Evolutionary conservation across 176 grass and related monocot genomes (phyloP), one percentile per base, ranked within the genome.

Genomic region (Saccharum officinarum): DNA sequence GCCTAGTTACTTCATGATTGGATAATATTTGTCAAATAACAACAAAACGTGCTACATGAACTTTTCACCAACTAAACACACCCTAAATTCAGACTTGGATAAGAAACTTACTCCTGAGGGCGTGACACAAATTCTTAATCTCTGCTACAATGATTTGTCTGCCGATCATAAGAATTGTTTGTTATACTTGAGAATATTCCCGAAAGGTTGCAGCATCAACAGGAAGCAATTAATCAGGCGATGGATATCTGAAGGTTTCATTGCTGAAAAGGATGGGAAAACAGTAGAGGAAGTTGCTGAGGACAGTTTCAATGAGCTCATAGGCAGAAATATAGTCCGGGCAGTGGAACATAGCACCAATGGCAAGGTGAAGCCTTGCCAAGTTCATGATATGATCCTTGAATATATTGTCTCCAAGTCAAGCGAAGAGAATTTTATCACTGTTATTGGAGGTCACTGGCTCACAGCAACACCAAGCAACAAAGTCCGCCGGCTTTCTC

Each of bases 401-500:
- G 44, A 73, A 41, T 86, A 86, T 4, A 86, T 86, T 5, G 16
- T 86, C 3, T 52, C 11, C 8, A 86, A 82, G 23, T 82, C 80
- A 72, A 73, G 77, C 3, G 69, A 74, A n/a, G 85, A 86, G 42
- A 80, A 80, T 40, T 86, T 86, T 5, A 86, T 80, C 12, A 86
- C 85, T 10, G 69, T 86, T 1, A 14, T 74, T 31, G 85, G 69
- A 3, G 85, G 77, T 4, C 77, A 80, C 44, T 80, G 77, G 77
- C 69, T 74, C 13, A 64, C 57, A 5, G 26, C 76, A 33, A 39
- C 8, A 1, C 45, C 85, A 40, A 74, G 40, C 42, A 52, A 80
- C 12, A 46, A 46, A 14, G 45, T 46, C 12, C 45, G 45, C 45
- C 45, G 12, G 11, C 12, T 46, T 4, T 46, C 45, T 4, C 45